Conservation (phyloP, 768 basidiomycete genomes). For the Xerocomellus dryophilus region DNA sequence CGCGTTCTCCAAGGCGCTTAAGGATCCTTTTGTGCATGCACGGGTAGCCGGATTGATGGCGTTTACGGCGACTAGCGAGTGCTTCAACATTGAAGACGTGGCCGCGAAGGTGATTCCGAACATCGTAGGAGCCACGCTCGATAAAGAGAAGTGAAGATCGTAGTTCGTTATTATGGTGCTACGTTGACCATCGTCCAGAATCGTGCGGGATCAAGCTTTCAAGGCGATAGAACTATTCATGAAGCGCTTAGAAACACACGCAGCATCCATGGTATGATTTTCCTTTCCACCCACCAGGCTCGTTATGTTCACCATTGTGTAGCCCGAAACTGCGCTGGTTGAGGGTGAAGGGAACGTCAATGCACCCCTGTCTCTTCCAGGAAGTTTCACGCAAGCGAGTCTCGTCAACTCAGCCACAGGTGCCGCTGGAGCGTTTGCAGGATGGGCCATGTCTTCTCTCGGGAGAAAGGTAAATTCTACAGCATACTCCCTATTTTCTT, state of each 20-base stretch:
- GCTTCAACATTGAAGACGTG: conserved; percentile 84
- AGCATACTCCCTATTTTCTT: neutral
- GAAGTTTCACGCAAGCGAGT: conserved; percentile 30
- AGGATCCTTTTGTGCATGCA: conserved; percentile 89
- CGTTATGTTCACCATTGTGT: neutral
- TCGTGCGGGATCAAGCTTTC: conserved; percentile 95
- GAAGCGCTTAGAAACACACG: conserved; percentile 77
- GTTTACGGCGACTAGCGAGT: conserved; percentile 90
- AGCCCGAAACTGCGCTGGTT: conserved; percentile 57
- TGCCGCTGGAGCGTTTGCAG: conserved; percentile 87
- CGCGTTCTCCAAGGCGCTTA: conserved; percentile 85
- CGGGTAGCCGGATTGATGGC: conserved; percentile 90
- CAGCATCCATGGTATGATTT: conserved; percentile 70
- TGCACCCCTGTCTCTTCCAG: conserved; percentile 27
- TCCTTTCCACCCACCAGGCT: neutral
- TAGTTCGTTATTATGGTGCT: neutral
- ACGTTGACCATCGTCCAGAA: conserved; percentile 40
- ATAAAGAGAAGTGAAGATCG: conserved; percentile 82
- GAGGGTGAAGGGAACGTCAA: conserved; percentile 37
- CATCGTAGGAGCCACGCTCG: conserved; percentile 75
- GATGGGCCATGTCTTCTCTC: conserved; percentile 93
- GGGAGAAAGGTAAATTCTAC: conserved; percentile 63
- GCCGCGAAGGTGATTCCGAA: conserved; percentile 88
- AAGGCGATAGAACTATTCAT: conserved; percentile 88
- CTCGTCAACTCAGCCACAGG: conserved; percentile 86